Conservation (phyloP, 805 yeast genomes). For the Ogataea angusta region DNA sequence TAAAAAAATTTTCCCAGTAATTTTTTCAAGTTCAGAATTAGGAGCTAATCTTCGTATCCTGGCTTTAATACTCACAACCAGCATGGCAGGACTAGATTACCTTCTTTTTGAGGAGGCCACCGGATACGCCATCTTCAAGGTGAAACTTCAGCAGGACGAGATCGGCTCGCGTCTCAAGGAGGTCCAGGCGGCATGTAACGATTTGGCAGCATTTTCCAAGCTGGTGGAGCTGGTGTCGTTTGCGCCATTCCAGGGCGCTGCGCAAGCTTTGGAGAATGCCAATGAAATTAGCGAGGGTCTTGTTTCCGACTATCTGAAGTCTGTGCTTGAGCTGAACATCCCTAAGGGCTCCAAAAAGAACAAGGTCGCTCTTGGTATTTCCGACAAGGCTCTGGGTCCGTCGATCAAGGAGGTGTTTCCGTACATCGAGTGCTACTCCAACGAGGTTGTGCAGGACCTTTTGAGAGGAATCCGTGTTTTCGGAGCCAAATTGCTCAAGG, state of each 20-base stretch:
- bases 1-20: conserved; percentile 11
- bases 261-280: conserved; percentile 97
- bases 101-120: conserved; percentile 97
- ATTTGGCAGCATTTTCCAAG: conserved; percentile 84
- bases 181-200: conserved; percentile 87
- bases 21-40: conserved; percentile 8
- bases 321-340: conserved; percentile 83
- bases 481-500: conserved; percentile 85
- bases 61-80: conserved; percentile 2
- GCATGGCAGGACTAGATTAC: conserved; percentile 77
- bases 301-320: conserved; percentile 87
- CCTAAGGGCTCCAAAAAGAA: conserved; percentile 73
- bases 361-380: conserved; percentile 76
- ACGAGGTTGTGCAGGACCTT: conserved; percentile 91
- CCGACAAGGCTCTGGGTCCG: conserved; percentile 94
- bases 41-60: conserved; percentile 5
- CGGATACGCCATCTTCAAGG: conserved; percentile 96
- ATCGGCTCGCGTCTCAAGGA: conserved; percentile 89
- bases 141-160: conserved; percentile 88
- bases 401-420: conserved; percentile 91
- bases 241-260: conserved; percentile 99
- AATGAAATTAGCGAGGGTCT: conserved; percentile 97
- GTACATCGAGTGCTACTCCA: conserved; percentile 82
- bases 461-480: conserved; percentile 92
- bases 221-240: conserved; percentile 90